A percentile compares a stretch with the other conserved stretches of the same genome.
Conservation (phyloP, 148 eudicot species). For the Rhododendron simsii region DNA sequence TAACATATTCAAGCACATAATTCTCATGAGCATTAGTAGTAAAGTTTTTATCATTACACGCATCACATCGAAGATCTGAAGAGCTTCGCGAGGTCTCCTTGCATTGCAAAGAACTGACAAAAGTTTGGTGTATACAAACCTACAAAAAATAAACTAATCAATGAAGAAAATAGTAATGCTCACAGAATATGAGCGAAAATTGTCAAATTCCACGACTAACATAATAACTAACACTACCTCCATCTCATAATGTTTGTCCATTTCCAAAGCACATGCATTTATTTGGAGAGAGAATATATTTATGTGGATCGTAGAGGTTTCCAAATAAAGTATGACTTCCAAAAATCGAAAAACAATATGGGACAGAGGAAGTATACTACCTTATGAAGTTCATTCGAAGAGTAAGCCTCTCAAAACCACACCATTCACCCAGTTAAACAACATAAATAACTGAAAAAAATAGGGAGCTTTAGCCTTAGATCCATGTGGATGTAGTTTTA, state of each 20-base stretch:
- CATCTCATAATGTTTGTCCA: neutral
- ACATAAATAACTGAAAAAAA: neutral
- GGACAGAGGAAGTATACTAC: neutral
- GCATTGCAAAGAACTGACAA: slow-evolving; percentile 83
- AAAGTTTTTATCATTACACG: slow-evolving; percentile 47
- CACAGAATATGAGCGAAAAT: neutral
- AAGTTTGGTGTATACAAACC: slow-evolving; percentile 94
- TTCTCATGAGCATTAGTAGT: neutral
- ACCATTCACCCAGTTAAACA: neutral
- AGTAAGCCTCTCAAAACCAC: neutral
- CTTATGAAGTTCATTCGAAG: neutral
- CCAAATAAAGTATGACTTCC: neutral
- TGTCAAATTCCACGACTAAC: neutral
- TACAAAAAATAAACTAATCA: slow-evolving; percentile 18
- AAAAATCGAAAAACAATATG: neutral
- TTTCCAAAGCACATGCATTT: neutral
- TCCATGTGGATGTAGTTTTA: neutral
- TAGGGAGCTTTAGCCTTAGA: neutral
- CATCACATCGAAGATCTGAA: slow-evolving; percentile 72
- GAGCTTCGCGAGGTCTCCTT: slow-evolving; percentile 78
- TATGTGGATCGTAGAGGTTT: neutral
- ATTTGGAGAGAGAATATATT: neutral
- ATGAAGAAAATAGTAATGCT: neutral
- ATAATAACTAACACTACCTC: neutral
- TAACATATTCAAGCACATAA: slow-evolving; percentile 3